Conservation (phyloP, 352 stramenopile species). For the Phytophthora capsici region DNA sequence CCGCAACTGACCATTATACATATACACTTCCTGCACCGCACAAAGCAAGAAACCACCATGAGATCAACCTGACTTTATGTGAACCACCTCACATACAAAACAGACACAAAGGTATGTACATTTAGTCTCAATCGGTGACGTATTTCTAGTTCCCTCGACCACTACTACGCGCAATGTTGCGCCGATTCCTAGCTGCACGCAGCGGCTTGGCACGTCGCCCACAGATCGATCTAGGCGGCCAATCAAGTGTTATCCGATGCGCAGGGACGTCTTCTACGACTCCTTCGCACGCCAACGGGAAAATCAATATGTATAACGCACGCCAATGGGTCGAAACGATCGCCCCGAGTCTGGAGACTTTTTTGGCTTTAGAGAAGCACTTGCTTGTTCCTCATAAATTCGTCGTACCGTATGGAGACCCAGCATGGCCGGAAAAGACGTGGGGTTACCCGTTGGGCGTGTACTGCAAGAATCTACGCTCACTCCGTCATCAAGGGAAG, state of each 20-base stretch:
- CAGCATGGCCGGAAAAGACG: slow-evolving; percentile 35
- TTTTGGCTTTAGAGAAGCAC: slow-evolving; percentile 39
- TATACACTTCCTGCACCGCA: background rate
- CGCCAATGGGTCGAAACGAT: slow-evolving; percentile 29
- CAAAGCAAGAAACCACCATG: slow-evolving; percentile 4
- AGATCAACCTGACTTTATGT: slow-evolving; percentile 21
- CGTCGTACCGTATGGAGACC: slow-evolving; percentile 37
- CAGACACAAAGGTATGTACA: background rate
- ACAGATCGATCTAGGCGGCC: background rate
- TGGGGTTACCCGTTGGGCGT: slow-evolving; percentile 47
- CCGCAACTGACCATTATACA: background rate
- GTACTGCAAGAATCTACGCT: slow-evolving; percentile 32
- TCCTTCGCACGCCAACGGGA: background rate
- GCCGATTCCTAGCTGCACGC: slow-evolving; percentile 13
- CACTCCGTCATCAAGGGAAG: slow-evolving; percentile 20
- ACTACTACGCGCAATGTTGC: slow-evolving; percentile 27
- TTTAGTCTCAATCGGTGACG: slow-evolving; percentile 17
- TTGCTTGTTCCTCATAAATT: slow-evolving; percentile 47
- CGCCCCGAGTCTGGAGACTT: slow-evolving; percentile 37
- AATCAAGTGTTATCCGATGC: background rate
- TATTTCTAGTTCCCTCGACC: slow-evolving; percentile 12
- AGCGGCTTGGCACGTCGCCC: slow-evolving; percentile 7
- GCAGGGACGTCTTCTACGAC: slow-evolving; percentile 4
- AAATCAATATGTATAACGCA: slow-evolving; percentile 24
- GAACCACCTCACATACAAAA: slow-evolving; percentile 7